Percentiles rank a stretch among this genome's conserved stretches.
Conservation (phyloP, 371 early-diverging fungal genomes). For the Mortierella sp. region DNA sequence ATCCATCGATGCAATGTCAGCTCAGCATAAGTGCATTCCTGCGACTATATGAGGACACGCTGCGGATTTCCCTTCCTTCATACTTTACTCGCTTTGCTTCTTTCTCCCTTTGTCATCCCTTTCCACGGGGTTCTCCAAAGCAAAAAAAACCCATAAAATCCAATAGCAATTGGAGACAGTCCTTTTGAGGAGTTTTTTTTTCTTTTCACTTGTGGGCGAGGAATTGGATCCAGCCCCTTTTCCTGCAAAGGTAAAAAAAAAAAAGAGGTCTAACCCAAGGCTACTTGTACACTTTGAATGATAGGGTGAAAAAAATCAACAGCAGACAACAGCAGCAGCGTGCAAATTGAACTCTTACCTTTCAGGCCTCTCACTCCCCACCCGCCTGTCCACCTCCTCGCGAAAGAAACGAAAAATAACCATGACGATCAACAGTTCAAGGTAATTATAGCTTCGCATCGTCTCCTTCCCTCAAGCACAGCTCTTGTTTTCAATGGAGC, state of each 20-base stretch:
- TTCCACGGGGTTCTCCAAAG: neutral
- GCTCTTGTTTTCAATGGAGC: neutral
- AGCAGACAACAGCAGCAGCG: neutral
- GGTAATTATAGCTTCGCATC: neutral
- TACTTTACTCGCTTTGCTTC: neutral
- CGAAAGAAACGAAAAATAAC: neutral
- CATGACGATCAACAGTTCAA: conserved; percentile 1
- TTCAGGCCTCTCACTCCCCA: neutral
- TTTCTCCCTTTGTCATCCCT: neutral
- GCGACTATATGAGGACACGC: neutral
- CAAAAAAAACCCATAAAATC: too few species aligned
- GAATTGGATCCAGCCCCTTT: conserved; percentile 6
- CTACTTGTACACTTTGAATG: neutral
- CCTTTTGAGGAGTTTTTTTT: neutral
- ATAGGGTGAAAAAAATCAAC: neutral
- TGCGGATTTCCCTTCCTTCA: neutral
- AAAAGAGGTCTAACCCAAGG: conserved; percentile 3
- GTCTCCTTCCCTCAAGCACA: neutral
- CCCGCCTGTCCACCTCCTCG: neutral
- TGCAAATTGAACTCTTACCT: neutral
- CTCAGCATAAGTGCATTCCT: conserved; percentile 12
- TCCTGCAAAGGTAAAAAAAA: neutral
- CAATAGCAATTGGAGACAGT: neutral
- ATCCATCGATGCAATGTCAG: conserved; percentile 1
- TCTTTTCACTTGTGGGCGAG: neutral